phyloP scores from a whole-genome alignment of 2,329 filamentous ascomycete species.

The Xylariaceae sp. region DNA sequence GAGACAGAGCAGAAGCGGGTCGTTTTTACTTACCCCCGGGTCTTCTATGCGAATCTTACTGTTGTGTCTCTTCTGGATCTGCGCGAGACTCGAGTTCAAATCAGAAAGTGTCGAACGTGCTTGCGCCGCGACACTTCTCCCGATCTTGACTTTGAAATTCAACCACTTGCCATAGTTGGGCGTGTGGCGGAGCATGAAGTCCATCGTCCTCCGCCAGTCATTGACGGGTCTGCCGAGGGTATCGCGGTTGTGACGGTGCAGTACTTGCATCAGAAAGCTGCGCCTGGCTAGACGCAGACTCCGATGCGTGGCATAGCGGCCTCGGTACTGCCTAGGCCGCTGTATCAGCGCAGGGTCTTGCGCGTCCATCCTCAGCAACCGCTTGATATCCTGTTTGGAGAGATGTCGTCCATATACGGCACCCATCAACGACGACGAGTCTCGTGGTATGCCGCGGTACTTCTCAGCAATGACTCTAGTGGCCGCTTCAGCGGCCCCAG shows the following conservation, averaged over 20 bases:
- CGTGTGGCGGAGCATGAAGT: slow-evolving; percentile 27
- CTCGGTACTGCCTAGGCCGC: slow-evolving; percentile 11
- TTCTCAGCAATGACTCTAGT: neutral
- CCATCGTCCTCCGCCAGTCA: slow-evolving; percentile 22
- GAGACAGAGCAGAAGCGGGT: slow-evolving; percentile 23
- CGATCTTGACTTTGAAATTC: slow-evolving; percentile 29
- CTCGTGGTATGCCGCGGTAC: neutral
- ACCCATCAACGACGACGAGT: neutral
- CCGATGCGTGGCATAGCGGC: slow-evolving; percentile 11
- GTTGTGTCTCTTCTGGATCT: slow-evolving; percentile 25
- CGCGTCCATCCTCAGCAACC: neutral
- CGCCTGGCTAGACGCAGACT: slow-evolving; percentile 22
- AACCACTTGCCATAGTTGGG: slow-evolving; percentile 22
- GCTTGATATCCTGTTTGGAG: neutral
- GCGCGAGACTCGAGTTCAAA: slow-evolving; percentile 24
- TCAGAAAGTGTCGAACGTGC: slow-evolving; percentile 22
- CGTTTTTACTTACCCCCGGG: slow-evolving; percentile 10
- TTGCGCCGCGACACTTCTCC: slow-evolving; percentile 22
- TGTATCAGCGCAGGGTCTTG: slow-evolving; percentile 1
- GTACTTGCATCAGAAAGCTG: slow-evolving; percentile 21
- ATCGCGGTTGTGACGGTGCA: slow-evolving; percentile 16
- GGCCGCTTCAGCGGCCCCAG: neutral
- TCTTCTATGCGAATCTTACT: slow-evolving; percentile 24
- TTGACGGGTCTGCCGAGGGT: slow-evolving; percentile 5
- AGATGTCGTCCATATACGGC: neutral